Conservation (phyloP, 352 stramenopile genomes). For the Pythium pectinolyticum region DNA sequence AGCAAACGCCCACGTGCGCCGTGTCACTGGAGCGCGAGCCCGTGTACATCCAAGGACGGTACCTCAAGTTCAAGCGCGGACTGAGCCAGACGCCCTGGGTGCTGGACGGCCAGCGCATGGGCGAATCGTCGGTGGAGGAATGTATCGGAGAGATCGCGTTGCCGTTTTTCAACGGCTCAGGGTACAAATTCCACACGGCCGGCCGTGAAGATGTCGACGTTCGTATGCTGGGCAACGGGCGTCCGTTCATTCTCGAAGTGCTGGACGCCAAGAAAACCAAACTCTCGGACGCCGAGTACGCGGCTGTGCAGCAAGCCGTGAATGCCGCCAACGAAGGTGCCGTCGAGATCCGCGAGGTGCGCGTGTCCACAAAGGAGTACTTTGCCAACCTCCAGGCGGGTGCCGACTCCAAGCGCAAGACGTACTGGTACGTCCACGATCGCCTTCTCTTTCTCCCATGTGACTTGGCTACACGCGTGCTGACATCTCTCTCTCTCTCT, state of each 20-base stretch:
- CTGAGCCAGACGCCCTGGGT: conserved; percentile 91
- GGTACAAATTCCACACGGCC: conserved; percentile 96
- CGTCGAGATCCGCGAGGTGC: conserved; percentile 85
- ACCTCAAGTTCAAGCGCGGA: conserved; percentile 89
- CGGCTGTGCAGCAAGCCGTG: conserved; percentile 54
- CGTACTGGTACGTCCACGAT: conserved; percentile 70
- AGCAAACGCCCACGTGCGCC: conserved; percentile 36
- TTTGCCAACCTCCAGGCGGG: conserved; percentile 76
- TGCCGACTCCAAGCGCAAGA: conserved; percentile 88
- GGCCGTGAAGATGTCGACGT: conserved; percentile 98
- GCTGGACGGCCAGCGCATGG: conserved; percentile 83
- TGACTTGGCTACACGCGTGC: not conserved
- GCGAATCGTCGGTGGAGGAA: conserved; percentile 89
- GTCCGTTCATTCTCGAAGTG: conserved; percentile 90
- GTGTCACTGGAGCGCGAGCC: conserved; percentile 72
- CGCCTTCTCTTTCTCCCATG: not conserved
- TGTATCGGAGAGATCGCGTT: conserved; percentile 76
- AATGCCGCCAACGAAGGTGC: conserved; percentile 70
- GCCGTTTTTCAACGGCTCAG: conserved; percentile 57
- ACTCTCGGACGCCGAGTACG: conserved; percentile 49
- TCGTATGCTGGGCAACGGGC: conserved; percentile 94
- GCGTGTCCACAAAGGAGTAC: conserved; percentile 74
- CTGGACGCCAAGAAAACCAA: conserved; percentile 82
- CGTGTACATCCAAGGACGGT: conserved; percentile 87
- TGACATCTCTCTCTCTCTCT: no score